Conservation (phyloP, 441 rosid genomes). For the Populus trichocarpa region DNA sequence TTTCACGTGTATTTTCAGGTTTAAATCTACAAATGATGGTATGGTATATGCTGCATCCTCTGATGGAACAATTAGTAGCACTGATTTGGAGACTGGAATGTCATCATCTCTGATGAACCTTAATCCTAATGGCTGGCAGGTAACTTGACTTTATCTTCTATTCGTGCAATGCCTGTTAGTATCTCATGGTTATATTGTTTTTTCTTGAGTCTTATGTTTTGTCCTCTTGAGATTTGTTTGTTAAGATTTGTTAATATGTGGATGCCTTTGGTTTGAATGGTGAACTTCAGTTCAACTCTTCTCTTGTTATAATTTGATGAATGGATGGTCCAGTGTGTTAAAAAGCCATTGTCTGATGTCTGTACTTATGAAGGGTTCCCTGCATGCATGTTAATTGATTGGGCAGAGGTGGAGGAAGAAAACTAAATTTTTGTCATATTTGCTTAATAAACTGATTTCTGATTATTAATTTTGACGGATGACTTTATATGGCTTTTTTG, state of each 20-base stretch:
- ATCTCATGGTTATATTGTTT: neutral
- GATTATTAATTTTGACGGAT: neutral
- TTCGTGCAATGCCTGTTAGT: neutral
- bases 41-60: constrained; percentile 80
- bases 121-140: constrained; percentile 97
- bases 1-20: constrained; percentile 36
- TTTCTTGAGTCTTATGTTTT: neutral
- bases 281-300: neutral
- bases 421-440: neutral
- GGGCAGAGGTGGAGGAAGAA: neutral
- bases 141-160: constrained; percentile 12
- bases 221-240: neutral
- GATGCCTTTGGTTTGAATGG: neutral
- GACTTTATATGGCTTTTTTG: neutral
- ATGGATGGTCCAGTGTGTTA: neutral
- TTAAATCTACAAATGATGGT: constrained; percentile 73
- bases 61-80: constrained; percentile 91
- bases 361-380: neutral
- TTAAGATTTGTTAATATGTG: neutral
- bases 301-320: neutral
- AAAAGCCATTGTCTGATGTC: neutral
- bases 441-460: neutral
- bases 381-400: neutral
- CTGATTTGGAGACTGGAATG: constrained; percentile 86
- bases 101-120: constrained; percentile 75